phyloP scores from a whole-genome alignment of 164 flowering plant genomes.

The Amborella trichopoda region DNA sequence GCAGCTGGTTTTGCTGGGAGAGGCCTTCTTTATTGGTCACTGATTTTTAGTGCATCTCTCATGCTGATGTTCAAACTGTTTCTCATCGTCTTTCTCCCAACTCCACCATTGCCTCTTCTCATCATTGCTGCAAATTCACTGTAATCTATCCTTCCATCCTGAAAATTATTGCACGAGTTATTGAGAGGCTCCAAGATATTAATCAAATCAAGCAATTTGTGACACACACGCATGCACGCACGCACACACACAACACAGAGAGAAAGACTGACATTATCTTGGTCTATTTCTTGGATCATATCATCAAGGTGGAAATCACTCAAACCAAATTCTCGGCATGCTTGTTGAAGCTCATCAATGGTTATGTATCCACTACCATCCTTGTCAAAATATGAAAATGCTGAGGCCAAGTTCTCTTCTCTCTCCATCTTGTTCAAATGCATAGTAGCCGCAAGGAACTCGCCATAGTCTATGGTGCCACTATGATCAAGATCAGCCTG shows the following conservation, averaged over 20 bases:
- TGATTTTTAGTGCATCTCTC: slow-evolving; percentile 48
- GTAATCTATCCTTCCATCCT: slow-evolving; percentile 88
- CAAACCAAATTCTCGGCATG: slow-evolving; percentile 70
- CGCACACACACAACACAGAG: not conserved
- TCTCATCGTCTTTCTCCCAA: slow-evolving; percentile 77
- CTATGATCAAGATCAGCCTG: slow-evolving; percentile 87
- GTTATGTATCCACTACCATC: slow-evolving; percentile 89
- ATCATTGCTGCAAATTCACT: slow-evolving; percentile 82
- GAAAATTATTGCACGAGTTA: slow-evolving; percentile 5
- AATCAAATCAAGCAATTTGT: not conserved
- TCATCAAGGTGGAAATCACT: slow-evolving; percentile 69
- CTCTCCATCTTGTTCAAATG: slow-evolving; percentile 81
- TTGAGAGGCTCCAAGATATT: not conserved
- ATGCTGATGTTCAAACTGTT: slow-evolving; percentile 47
- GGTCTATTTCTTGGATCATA: slow-evolving; percentile 67
- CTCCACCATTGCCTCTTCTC: slow-evolving; percentile 50
- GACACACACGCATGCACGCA: not conserved
- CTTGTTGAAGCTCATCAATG: slow-evolving; percentile 80
- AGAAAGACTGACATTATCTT: slow-evolving; percentile 54
- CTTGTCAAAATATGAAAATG: slow-evolving; percentile 74
- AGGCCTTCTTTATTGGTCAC: too few species aligned
- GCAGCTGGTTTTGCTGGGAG: too few species aligned
- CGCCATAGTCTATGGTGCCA: slow-evolving; percentile 80
- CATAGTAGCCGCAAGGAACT: slow-evolving; percentile 80
- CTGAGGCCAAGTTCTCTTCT: slow-evolving; percentile 66